A percentile compares a stretch with the other conserved stretches of the same genome.
Evolutionary conservation across 169 alveolate genomes (phyloP).

Genomic region (Eimeria praecox): DNA sequence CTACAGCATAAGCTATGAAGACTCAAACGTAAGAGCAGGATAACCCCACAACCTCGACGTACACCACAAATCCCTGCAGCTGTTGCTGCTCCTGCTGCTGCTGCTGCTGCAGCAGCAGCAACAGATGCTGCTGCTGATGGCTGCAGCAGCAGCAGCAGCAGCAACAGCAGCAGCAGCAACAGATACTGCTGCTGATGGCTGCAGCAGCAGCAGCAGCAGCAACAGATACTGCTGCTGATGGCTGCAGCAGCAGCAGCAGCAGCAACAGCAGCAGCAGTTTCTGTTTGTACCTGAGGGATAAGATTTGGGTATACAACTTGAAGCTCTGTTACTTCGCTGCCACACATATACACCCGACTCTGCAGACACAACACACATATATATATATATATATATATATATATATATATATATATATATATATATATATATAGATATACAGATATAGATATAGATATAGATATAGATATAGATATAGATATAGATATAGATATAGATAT

Average conservation of each 20-base stretch:
- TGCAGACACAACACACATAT: neutral
- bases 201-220: neutral
- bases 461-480: too few species aligned
- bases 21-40: too few species aligned
- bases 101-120: neutral
- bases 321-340: slow-evolving; percentile 20
- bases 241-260: neutral
- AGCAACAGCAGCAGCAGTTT: neutral
- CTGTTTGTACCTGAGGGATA: neutral
- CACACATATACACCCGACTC: slow-evolving; percentile 19
- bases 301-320: slow-evolving; percentile 39
- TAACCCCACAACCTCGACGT: too few species aligned
- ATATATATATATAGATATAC: too few species aligned
- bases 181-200: neutral
- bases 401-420: too few species aligned
- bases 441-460: too few species aligned
- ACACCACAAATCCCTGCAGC: neutral
- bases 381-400: too few species aligned
- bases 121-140: neutral
- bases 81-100: slow-evolving; percentile 23
- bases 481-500: neutral
- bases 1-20: too few species aligned
- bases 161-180: neutral
- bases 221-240: neutral
- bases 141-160: neutral